Evolutionary conservation across 768 basidiomycete genomes (phyloP), one percentile per base, ranked within the genome.

Genomic region (Agrocybe praecox): DNA sequence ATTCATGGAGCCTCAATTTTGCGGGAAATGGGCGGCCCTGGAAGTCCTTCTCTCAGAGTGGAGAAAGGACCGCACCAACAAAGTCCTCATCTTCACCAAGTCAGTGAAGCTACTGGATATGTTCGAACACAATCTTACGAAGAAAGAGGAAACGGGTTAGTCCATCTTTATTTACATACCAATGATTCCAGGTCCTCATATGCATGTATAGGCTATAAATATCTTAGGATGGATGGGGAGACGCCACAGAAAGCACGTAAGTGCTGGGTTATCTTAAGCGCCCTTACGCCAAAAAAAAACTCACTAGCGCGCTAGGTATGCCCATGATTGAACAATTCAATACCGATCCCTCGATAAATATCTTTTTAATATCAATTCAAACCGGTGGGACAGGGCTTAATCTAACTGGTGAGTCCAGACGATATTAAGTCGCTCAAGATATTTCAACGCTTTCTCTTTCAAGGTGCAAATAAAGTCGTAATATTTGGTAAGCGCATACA

Each of bases 351-450:
- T 76, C 86, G 19, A 71, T 91, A 43, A 94, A 87, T 66, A 72
- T 95, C 42, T 94, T 96, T 68, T 75, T 96, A 51, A 94, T 97
- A 53, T 95, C 93, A 6, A 97, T 94, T 0, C 76, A 93, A 51
- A 94, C 94, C 2, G 96, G 96, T 1, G 96, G 95, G 2, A 93
- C 92, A 6, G 95, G 95, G 2, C 74, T 97, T 45, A 97, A 96
- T 67, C 72, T 97, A 46, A 94, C 92, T 15, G 78, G 76, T 74
- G 58, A 48, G 53, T 52, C 24, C 10, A 15, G 33, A 15, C 12
- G 43, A 22, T 6, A 29, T 26, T 36, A 12, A 19, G 29, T 17
- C 3, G 23, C 3, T 36, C 12, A 32, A 17, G 26, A 2, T 4
- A 6, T 9, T 9, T 21, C n/a, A 24, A 24, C 11, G 10, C 18